Conservation (phyloP, 768 basidiomycete genomes). For the Leucocoprinus leucothites region DNA sequence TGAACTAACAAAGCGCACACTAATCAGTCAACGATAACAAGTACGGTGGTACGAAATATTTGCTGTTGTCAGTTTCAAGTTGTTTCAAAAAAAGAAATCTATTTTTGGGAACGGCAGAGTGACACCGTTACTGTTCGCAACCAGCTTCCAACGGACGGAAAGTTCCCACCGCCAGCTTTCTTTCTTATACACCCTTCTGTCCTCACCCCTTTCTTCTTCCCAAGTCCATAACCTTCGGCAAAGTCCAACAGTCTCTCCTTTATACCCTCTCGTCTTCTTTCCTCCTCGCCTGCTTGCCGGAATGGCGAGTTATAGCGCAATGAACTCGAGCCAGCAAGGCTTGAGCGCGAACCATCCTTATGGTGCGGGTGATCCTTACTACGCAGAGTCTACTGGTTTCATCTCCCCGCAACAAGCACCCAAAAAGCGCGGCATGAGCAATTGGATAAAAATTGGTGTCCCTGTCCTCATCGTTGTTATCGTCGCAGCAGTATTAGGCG, state of each 20-base stretch:
- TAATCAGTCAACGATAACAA: no score
- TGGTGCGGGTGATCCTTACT: slow-evolving; percentile 59
- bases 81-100: no score
- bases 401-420: slow-evolving; percentile 43
- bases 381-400: slow-evolving; percentile 61
- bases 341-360: slow-evolving; percentile 6
- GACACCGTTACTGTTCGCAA: not conserved
- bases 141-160: not conserved
- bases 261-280: not conserved
- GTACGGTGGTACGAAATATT: no score
- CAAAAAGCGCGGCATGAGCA: slow-evolving; percentile 53
- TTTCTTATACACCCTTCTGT: not conserved
- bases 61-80: no score
- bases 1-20: no score
- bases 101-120: not conserved
- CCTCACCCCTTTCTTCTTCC: not conserved
- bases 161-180: not conserved
- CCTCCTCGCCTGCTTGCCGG: not conserved
- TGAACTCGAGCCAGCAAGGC: slow-evolving; percentile 9
- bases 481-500: slow-evolving; percentile 69
- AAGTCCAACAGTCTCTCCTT: slow-evolving; percentile 10
- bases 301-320: slow-evolving; percentile 10
- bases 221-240: not conserved
- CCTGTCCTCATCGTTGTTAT: slow-evolving; percentile 65
- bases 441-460: slow-evolving; percentile 75